Evolutionary conservation across 371 early-diverging fungal genomes (phyloP).

Genomic region (Actinomortierella ambigua): DNA sequence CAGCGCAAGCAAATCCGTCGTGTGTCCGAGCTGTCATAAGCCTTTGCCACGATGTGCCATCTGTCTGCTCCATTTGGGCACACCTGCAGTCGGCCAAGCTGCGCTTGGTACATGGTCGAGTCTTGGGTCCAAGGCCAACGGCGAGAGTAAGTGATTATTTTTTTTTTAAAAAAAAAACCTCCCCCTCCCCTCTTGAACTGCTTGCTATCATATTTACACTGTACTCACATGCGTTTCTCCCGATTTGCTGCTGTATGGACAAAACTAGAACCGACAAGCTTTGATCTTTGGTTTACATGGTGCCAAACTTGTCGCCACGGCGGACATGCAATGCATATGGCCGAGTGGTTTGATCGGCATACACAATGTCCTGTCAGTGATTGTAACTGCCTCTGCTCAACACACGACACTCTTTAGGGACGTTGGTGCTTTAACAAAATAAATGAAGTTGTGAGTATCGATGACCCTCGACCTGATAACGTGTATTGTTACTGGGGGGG

Average conservation of each 20-base stretch:
- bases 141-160: slow-evolving; percentile 41
- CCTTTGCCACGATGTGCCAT: slow-evolving; percentile 93
- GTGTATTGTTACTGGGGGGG: too few species aligned
- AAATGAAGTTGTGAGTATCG: too few species aligned
- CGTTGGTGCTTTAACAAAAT: neutral
- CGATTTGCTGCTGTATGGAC: too few species aligned
- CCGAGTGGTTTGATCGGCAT: slow-evolving; percentile 89
- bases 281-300: slow-evolving; percentile 97
- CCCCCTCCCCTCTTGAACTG: neutral
- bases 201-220: neutral
- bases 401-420: slow-evolving; percentile 35
- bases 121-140: slow-evolving; percentile 48
- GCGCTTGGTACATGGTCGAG: slow-evolving; percentile 35
- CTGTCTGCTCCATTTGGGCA: slow-evolving; percentile 88
- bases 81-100: slow-evolving; percentile 61
- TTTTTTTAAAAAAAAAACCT: slow-evolving; percentile 21
- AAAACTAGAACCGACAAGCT: slow-evolving; percentile 62
- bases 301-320: slow-evolving; percentile 97
- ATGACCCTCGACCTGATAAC: too few species aligned
- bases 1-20: slow-evolving; percentile 22
- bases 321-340: slow-evolving; percentile 90
- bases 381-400: slow-evolving; percentile 71
- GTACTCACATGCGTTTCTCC: neutral
- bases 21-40: slow-evolving; percentile 87
- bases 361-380: slow-evolving; percentile 88